Percentiles rank a stretch among this genome's conserved stretches.
phyloP scores from a whole-genome alignment of 2,329 filamentous ascomycete genomes.

The Fusarium ambrosium region DNA sequence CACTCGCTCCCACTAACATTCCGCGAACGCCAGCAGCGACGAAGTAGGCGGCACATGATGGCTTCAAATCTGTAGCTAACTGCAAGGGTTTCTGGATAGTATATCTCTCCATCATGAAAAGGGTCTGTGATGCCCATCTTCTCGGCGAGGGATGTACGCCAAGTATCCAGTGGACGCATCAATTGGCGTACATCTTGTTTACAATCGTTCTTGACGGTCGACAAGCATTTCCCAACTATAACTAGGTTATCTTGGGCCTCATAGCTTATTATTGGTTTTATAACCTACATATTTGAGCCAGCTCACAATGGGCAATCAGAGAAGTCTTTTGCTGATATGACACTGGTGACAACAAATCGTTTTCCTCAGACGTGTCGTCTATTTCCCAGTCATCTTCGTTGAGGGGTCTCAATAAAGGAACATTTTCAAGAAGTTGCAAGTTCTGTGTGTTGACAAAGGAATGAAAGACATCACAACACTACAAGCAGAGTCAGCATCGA shows the following conservation, averaged over 20 bases:
- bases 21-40: background rate
- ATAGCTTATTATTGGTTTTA: fast-evolving
- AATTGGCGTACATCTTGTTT: background rate
- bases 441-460: slow-evolving; percentile 27
- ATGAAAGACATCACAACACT: slow-evolving; percentile 28
- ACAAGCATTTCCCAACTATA: background rate
- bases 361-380: background rate
- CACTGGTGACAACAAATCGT: background rate
- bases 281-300: slow-evolving; percentile 28
- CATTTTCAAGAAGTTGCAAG: background rate
- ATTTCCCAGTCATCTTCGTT: slow-evolving; percentile 30
- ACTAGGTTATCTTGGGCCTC: background rate
- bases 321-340: slow-evolving; percentile 12
- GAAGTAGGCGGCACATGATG: background rate
- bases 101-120: background rate
- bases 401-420: background rate
- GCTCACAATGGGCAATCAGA: slow-evolving; percentile 12
- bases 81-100: background rate
- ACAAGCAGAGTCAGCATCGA: fast-evolving
- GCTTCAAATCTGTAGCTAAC: background rate
- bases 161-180: background rate
- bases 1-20: slow-evolving; percentile 4
- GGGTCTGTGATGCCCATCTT: slow-evolving; percentile 6
- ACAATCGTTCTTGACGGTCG: background rate
- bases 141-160: slow-evolving; percentile 14